Conservation (phyloP, 257 asterid genomes). For the Ligustrum vulgare region DNA sequence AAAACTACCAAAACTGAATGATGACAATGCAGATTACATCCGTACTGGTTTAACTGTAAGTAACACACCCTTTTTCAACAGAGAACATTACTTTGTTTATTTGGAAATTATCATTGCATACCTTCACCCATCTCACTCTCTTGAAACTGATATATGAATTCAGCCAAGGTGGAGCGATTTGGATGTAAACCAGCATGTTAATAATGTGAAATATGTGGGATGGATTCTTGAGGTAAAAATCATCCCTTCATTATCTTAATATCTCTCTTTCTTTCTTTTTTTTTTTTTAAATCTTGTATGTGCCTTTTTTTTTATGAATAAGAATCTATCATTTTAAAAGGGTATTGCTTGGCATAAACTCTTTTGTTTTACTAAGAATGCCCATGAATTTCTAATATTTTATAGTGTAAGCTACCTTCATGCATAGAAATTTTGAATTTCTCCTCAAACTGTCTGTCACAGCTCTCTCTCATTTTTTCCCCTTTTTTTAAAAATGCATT, state of each 20-base stretch:
- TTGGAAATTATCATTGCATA: not conserved
- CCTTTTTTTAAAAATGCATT: too few relatives aligned
- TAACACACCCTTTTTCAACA: constrained; percentile 15
- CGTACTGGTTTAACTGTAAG: constrained; percentile 89
- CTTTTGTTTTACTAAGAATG: not conserved
- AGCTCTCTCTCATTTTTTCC: not conserved
- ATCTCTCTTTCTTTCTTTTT: not conserved
- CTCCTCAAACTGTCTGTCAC: not conserved
- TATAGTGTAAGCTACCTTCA: not conserved
- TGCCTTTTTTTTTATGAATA: not conserved
- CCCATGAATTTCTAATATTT: too few relatives aligned
- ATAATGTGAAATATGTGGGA: constrained; percentile 89
- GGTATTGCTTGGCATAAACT: not conserved
- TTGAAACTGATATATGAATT: constrained; percentile 23
- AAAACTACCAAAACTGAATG: constrained; percentile 87
- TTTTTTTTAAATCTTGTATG: not conserved
- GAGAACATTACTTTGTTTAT: not conserved
- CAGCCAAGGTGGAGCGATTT: constrained; percentile 96
- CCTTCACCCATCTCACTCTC: not conserved
- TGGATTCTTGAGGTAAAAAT: constrained; percentile 93
- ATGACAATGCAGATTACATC: constrained; percentile 57
- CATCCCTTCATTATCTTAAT: constrained; percentile 4
- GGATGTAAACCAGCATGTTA: constrained; percentile 94
- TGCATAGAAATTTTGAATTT: not conserved
- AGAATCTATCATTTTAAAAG: not conserved